Evolutionary conservation across 306 rosid species (phyloP), one percentile per base, ranked within the genome.

Genomic region (Lablab purpureus): DNA sequence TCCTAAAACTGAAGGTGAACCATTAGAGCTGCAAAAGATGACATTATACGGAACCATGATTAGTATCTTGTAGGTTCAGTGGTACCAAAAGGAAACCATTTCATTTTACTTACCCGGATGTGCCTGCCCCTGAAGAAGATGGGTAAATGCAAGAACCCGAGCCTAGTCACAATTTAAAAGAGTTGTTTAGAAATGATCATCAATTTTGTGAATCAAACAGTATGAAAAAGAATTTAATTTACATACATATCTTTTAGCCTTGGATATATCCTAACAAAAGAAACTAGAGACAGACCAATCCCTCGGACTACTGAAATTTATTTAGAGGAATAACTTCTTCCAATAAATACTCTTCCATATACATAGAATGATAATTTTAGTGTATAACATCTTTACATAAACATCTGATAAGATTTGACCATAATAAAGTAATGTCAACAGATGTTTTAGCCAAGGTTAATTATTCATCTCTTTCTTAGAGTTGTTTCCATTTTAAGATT

Each of bases 141-240:
- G 89, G 83, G 41, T 66, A 89, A 55, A 84, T 55, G 83, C 97
- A 93, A 40, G 97, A 82, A 68, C 97, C 96, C 2, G 88, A 30
- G 82, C 94, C 97, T 93, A 78, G 36, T 67, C 23, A 82, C 60
- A 62, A 70, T 56, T 81, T 13, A 60, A 28, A 47, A 60, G 34
- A 72, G 60, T 45, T 7, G 19, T 41, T 83, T 66, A 72, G 64
- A 71, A 41, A 67, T 40, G 18, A 34, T 37, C 55, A 81, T 78
- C 54, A 73, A 68, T 65, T 60, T 64, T 17, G 25, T 34, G 51
- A 73, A 69, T 28, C 58, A 64, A 6, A 43, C 41, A 47, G 62
- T 18, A 11, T 9, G 45, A 40, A 30, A 21, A 40, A 81, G 41
- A 7, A 40, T 59, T 62, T 30, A 30, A 62, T 15, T 28, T 60